These are phyloP conservation scores for Theileria annulata DNA, from an alignment of 169 alveolate genomes.

Conservation along the genomic window DNA sequence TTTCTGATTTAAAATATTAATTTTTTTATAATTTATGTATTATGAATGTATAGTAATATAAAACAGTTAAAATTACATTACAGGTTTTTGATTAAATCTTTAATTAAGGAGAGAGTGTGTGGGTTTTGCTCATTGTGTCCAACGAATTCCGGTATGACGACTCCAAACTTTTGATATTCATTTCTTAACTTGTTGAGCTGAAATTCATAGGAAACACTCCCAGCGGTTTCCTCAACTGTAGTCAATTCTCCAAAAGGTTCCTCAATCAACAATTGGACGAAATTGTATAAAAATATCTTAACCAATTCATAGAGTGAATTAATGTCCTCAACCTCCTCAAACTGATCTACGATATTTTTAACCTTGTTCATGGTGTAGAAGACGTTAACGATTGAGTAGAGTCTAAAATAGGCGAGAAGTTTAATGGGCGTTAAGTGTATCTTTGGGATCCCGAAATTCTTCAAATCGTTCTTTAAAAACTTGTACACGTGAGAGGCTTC, in stretches of 20 bases:
- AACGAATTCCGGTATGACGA: constrained; percentile 16
- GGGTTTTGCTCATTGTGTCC: constrained; percentile 18
- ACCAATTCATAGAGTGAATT: background rate
- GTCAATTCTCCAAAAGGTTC: constrained; percentile 5
- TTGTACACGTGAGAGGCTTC: background rate
- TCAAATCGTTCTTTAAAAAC: constrained; percentile 10
- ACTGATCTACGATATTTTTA: background rate
- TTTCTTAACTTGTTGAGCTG: background rate
- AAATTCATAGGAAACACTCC: background rate
- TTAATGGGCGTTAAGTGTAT: background rate
- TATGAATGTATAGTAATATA: no score
- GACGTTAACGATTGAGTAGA: constrained; percentile 1
- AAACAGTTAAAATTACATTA: no score
- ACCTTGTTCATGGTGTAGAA: background rate
- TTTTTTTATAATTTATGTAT: no score
- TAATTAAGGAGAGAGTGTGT: background rate
- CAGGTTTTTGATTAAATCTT: background rate
- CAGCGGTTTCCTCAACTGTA: background rate
- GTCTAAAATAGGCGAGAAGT: constrained; percentile 3
- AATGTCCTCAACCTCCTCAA: background rate
- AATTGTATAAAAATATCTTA: background rate
- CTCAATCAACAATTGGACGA: background rate
- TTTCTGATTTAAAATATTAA: no score
- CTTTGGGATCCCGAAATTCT: constrained; percentile 10
- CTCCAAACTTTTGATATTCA: constrained; percentile 16